Conservation (phyloP, 257 asterid species). For the Solanum arcanum region DNA sequence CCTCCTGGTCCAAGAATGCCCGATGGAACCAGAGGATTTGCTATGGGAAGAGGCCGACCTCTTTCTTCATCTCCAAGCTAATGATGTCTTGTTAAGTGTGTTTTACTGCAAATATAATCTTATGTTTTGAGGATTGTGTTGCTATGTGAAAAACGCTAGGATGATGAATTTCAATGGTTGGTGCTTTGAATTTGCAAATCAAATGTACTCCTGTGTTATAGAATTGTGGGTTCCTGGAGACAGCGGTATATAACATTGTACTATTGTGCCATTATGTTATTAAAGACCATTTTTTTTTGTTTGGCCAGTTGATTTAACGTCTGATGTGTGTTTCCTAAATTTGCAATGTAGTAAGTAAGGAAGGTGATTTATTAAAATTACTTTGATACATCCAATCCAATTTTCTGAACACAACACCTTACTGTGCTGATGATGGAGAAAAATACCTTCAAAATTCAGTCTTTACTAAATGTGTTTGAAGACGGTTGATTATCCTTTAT, state of each 20-base stretch:
- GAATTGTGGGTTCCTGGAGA: background rate
- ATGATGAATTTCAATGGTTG: background rate
- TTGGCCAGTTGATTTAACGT: background rate
- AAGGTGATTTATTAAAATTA: background rate
- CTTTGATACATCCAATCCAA: background rate
- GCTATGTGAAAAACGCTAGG: background rate
- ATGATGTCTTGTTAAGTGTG: background rate
- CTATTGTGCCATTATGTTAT: background rate
- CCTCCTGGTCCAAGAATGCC: constrained; percentile 99
- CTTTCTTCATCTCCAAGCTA: constrained; percentile 13
- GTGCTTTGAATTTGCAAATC: background rate
- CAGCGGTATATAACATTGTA: background rate
- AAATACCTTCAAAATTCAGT: background rate
- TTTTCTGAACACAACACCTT: background rate
- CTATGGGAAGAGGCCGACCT: constrained; percentile 85
- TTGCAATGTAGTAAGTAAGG: background rate
- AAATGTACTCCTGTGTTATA: background rate
- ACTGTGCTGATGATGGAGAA: background rate
- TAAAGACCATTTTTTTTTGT: background rate
- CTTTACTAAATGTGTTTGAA: background rate
- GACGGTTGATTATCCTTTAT: background rate
- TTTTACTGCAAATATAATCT: background rate
- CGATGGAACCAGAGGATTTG: constrained; percentile 87
- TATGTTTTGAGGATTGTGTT: background rate
- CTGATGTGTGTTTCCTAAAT: background rate